These are phyloP conservation scores for Ammopiptanthus mongolicus DNA, from an alignment of 306 rosid genomes.

Conservation along the genomic window DNA sequence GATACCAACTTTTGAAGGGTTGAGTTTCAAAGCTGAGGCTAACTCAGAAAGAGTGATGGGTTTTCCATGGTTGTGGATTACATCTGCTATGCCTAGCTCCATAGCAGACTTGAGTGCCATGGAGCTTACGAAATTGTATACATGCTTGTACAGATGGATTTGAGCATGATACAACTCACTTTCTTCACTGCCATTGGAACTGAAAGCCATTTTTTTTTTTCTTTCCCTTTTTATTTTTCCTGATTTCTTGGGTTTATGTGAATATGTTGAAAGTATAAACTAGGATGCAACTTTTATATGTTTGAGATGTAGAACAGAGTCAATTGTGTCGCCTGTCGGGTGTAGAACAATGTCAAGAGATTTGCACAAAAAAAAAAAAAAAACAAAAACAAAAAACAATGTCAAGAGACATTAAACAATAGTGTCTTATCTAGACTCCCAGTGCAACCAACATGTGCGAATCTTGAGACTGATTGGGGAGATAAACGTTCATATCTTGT, in stretches of 20 bases:
- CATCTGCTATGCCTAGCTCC: slow-evolving; percentile 46
- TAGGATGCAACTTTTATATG: not conserved
- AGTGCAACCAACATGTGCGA: no score
- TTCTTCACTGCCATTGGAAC: not conserved
- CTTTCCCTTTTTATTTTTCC: not conserved
- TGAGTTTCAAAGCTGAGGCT: slow-evolving; percentile 34
- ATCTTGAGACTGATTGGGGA: no score
- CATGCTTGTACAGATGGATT: slow-evolving; percentile 44
- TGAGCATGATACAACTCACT: slow-evolving; percentile 40
- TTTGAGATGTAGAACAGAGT: no score
- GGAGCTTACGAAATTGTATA: slow-evolving; percentile 30
- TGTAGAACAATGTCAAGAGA: no score
- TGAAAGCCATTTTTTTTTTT: slow-evolving; percentile 3
- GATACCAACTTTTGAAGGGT: slow-evolving; percentile 2
- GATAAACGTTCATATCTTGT: no score
- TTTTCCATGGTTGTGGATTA: slow-evolving; percentile 38
- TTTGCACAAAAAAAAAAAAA: no score
- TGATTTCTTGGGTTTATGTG: not conserved
- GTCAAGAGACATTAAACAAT: no score
- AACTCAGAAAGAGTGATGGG: slow-evolving; percentile 39
- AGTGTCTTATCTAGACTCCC: no score
- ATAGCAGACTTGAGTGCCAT: slow-evolving; percentile 44
- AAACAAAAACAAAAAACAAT: no score
- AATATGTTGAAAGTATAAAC: not conserved
- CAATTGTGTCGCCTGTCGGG: no score